phyloP scores from a whole-genome alignment of 2,329 filamentous ascomycete genomes.

The Parascedosporium putredinis region DNA sequence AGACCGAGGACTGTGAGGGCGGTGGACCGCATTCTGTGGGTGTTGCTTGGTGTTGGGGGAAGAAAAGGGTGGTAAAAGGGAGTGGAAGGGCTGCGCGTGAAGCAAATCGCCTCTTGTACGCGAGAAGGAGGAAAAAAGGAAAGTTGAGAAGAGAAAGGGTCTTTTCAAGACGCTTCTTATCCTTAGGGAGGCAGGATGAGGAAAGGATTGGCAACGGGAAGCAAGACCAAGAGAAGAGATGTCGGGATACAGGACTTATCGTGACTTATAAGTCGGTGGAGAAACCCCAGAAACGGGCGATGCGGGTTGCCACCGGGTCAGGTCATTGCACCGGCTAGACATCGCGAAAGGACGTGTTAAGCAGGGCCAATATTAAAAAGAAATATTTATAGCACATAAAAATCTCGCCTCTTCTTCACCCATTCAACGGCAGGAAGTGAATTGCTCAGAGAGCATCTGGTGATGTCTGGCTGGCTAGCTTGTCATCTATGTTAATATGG shows the following conservation, averaged over 20 bases:
- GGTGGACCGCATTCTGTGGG: constrained; percentile 6
- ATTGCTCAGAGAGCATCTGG: not conserved
- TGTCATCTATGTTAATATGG: constrained; percentile 8
- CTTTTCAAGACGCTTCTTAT: not conserved
- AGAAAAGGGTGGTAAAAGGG: no score
- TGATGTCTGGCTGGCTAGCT: not conserved
- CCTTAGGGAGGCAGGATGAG: not conserved
- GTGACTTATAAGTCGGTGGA: constrained; percentile 4
- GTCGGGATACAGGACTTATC: not conserved
- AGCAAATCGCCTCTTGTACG: not conserved
- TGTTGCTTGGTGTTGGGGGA: not conserved
- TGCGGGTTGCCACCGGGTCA: constrained; percentile 4
- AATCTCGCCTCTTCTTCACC: not conserved
- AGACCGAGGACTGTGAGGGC: constrained; percentile 7
- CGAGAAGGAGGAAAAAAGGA: not conserved
- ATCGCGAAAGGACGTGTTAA: not conserved
- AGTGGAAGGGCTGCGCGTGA: not conserved
- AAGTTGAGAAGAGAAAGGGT: not conserved
- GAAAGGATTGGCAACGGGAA: not conserved
- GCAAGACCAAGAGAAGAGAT: not conserved
- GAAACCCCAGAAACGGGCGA: not conserved
- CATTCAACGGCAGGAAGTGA: not conserved
- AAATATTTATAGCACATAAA: constrained; percentile 4
- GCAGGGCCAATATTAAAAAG: constrained; percentile 3
- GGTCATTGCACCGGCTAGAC: constrained; percentile 1